Conservation (phyloP, 257 asterid species). For the Solanum ossicruentum region DNA sequence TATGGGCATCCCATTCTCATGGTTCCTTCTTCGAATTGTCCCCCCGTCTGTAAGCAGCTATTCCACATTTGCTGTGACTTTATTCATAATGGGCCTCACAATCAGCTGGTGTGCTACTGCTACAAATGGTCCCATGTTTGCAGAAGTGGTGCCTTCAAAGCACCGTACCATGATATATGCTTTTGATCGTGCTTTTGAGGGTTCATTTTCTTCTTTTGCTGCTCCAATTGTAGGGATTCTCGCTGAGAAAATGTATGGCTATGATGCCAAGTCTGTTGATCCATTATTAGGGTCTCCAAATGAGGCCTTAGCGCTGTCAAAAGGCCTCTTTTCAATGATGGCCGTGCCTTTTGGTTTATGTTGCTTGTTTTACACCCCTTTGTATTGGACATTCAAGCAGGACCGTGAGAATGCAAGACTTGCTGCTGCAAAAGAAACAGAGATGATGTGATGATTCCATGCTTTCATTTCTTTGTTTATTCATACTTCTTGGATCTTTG, state of each 20-base stretch:
- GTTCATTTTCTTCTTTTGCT: conserved; percentile 83
- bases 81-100: conserved; percentile 75
- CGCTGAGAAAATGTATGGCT: conserved; percentile 73
- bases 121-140: conserved; percentile 87
- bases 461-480: not conserved
- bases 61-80: conserved; percentile 46
- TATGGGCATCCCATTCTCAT: conserved; percentile 90
- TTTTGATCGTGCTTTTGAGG: conserved; percentile 86
- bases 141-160: conserved; percentile 87
- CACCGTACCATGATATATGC: conserved; percentile 97
- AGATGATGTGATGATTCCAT: conserved; percentile 40
- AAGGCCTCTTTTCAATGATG: conserved; percentile 87
- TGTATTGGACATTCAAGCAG: conserved; percentile 77
- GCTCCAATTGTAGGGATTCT: conserved; percentile 92
- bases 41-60: conserved; percentile 63
- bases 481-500: not conserved
- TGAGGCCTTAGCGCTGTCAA: conserved; percentile 77
- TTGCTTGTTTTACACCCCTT: conserved; percentile 75
- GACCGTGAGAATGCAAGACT: conserved; percentile 71
- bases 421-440: conserved; percentile 52
- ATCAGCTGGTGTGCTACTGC: conserved; percentile 96
- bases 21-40: conserved; percentile 57
- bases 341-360: conserved; percentile 83
- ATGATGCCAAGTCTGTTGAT: conserved; percentile 61
- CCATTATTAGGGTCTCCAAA: conserved; percentile 55